Evolutionary conservation across 1,284 basidiomycete genomes (phyloP).

Genomic region (Trametes polyzona): DNA sequence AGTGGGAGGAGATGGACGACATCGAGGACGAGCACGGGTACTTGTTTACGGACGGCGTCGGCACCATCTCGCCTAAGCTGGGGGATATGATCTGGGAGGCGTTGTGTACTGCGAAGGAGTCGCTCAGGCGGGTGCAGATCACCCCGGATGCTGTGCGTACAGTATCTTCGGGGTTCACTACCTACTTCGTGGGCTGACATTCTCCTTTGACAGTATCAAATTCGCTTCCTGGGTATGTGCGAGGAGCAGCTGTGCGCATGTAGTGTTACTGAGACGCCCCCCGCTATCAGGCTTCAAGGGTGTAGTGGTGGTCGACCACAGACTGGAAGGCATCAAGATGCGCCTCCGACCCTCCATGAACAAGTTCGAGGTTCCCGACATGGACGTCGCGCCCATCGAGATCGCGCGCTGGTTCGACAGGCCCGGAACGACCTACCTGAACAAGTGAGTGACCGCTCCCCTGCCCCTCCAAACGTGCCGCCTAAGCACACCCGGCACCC

Average conservation of each 20-base stretch:
- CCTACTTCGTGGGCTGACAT: too few species aligned
- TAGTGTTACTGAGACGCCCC: neutral
- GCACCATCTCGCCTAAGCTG: constrained; percentile 69
- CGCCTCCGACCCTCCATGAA: constrained; percentile 70
- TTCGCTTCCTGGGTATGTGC: constrained; percentile 65
- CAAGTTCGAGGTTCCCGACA: constrained; percentile 61
- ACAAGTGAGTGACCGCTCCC: constrained; percentile 48
- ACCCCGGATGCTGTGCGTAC: constrained; percentile 63
- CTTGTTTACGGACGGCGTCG: constrained; percentile 75
- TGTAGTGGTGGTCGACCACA: constrained; percentile 64
- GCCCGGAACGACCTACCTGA: constrained; percentile 63
- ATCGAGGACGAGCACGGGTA: constrained; percentile 44
- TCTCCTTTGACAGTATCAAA: constrained; percentile 57
- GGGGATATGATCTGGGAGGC: constrained; percentile 60
- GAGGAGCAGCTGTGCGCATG: neutral
- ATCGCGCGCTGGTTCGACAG: constrained; percentile 65
- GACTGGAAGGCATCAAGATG: constrained; percentile 61
- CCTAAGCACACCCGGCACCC: neutral
- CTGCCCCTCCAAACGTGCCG: neutral
- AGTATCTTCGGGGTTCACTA: too few species aligned
- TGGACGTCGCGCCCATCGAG: constrained; percentile 62
- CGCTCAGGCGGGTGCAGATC: constrained; percentile 37
- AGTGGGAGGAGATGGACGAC: constrained; percentile 67
- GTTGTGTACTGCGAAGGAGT: constrained; percentile 49
- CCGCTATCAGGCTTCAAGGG: constrained; percentile 60